A percentile compares a stretch with the other conserved stretches of the same genome.
These are phyloP conservation scores for Apiospora aurea DNA, from an alignment of 2,329 filamentous ascomycete genomes.

Conservation along the genomic window DNA sequence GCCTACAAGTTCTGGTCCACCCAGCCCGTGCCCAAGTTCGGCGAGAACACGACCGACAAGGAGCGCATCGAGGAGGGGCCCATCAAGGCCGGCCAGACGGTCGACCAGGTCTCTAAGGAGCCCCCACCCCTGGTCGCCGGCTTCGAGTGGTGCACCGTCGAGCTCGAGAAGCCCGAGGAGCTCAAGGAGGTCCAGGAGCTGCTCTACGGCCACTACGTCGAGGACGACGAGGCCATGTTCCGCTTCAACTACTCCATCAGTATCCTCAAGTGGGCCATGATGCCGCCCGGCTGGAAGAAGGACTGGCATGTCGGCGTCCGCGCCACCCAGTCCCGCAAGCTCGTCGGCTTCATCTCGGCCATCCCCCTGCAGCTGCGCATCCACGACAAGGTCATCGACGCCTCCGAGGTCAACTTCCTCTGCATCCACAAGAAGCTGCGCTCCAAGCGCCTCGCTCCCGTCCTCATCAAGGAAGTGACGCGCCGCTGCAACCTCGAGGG, in stretches of 20 bases:
- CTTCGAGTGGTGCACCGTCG: slow-evolving; percentile 94
- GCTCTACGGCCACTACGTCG: slow-evolving; percentile 92
- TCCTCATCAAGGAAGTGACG: slow-evolving; percentile 98
- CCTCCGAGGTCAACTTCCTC: slow-evolving; percentile 97
- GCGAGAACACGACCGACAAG: slow-evolving; percentile 56
- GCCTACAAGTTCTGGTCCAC: slow-evolving; percentile 99
- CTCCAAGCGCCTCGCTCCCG: slow-evolving; percentile 87
- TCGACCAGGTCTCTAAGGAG: slow-evolving; percentile 80
- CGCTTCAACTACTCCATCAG: slow-evolving; percentile 93
- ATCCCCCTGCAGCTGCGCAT: slow-evolving; percentile 86
- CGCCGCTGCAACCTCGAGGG: slow-evolving; percentile 85
- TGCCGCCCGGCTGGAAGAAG: slow-evolving; percentile 91
- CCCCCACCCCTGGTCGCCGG: slow-evolving; percentile 78
- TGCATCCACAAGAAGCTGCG: slow-evolving; percentile 98
- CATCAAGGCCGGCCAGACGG: slow-evolving; percentile 76
- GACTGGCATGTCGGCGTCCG: slow-evolving; percentile 96
- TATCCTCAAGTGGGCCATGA: slow-evolving; percentile 93
- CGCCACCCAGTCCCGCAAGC: slow-evolving; percentile 79
- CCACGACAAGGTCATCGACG: slow-evolving; percentile 75
- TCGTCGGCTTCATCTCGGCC: slow-evolving; percentile 95
- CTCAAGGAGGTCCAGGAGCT: slow-evolving; percentile 92
- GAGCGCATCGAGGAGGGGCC: slow-evolving; percentile 76
- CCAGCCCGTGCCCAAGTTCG: slow-evolving; percentile 90
- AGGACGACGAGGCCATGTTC: slow-evolving; percentile 97
- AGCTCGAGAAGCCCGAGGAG: slow-evolving; percentile 78